Evolutionary conservation across 139 green algal genomes (phyloP).

Genomic region (Micractinium conductrix): DNA sequence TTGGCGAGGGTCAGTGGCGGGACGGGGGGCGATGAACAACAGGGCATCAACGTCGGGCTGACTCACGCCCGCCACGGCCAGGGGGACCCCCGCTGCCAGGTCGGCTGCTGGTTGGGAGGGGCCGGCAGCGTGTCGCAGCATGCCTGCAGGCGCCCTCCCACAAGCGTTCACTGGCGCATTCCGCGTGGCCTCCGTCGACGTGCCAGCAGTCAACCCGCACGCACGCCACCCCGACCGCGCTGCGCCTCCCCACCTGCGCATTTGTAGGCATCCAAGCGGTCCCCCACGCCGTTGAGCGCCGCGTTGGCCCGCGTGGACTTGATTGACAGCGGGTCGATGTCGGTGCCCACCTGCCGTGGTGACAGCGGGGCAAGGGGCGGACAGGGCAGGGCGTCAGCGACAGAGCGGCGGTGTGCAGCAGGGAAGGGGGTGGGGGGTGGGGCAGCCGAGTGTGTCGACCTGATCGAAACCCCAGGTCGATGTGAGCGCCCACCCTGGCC

Average conservation of each 20-base stretch:
- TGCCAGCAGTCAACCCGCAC: too few relatives aligned
- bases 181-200: too few relatives aligned
- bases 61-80: too few relatives aligned
- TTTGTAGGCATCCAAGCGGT: conserved; percentile 27
- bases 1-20: neutral
- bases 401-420: neutral
- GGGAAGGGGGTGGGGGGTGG: neutral
- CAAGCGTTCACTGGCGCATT: too few relatives aligned
- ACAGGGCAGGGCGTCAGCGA: too few relatives aligned
- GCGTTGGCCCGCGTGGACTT: conserved; percentile 69
- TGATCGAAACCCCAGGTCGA: too few relatives aligned
- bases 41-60: too few relatives aligned
- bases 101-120: neutral
- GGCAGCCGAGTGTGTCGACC: neutral
- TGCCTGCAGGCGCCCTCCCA: too few relatives aligned
- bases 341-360: conserved; percentile 63
- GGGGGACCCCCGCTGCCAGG: too few relatives aligned
- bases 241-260: conserved; percentile 24
- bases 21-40: neutral
- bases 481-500: neutral
- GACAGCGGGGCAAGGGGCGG: too few relatives aligned
- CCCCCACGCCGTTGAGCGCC: conserved; percentile 65
- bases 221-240: too few relatives aligned
- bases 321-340: conserved; percentile 79
- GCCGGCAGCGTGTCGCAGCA: neutral